Base-by-base conservation (phyloP, 2,329 filamentous ascomycete genomes). In the Decorospora gaudefroyi region DNA sequence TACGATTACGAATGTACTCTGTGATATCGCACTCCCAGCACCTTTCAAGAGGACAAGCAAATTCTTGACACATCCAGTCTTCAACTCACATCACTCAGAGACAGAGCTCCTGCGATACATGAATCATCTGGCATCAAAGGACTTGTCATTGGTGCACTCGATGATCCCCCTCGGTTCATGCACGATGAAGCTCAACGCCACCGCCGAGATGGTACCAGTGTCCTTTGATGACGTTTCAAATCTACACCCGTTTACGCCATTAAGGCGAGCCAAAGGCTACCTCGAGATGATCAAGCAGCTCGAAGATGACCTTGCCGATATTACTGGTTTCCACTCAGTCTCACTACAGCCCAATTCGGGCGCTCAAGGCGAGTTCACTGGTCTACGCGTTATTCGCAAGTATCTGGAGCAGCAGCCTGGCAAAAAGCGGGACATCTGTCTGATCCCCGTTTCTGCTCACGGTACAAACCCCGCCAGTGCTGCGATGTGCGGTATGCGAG, bases 141-240 rank as follows among this genome's bases (percentile, higher is more conserved):
- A 97, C 67, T 76, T 97, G 10, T 96, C 92, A 1, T 79, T 96
- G 4, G 88, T 91, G 2, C 92, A 97, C 74, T 96, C 91, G 11
- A 97, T 97, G 92, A 97, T 97, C 49, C 90, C 92, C 2, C 81
- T 97, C 1, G 92, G 92, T 13, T 96, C 92, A 1, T 97, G 92
- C 77, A 97, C 92, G 10, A 97, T 97, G 92, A 97, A 97, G 78
- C 83, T 96, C 39, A 96, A 96, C 69, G 88, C 87, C 28, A 93
- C 91, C 3, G 88, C 88, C 0, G 90, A 96, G 75, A 96, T 97
- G 92, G 81, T 88, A 11, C 87, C 91, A 6, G 80, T 96, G 42
- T 88, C 88, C 1, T 86, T 84, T 73, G 83, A 85, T 1, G 82
- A 85, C 35, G 89, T 91, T 63, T 81, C 87, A 28, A 83, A 86